Evolutionary conservation across 202 grass and related monocot genomes (phyloP), one percentile per base, ranked within the genome.

Genomic region (Setaria italica): DNA sequence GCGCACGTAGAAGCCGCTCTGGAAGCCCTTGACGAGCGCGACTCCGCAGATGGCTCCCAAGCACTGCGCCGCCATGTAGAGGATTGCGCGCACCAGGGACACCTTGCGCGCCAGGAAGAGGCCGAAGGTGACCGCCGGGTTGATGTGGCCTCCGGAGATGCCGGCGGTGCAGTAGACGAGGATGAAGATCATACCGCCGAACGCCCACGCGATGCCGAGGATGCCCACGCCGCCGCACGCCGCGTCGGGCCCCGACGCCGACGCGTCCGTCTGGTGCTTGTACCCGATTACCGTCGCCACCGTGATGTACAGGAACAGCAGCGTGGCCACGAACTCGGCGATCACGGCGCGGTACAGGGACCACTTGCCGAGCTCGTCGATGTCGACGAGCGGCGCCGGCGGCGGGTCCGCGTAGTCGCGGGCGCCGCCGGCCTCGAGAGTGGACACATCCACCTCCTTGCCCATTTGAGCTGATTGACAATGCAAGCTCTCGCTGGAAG

Each of bases 161-260:
- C 95, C 95, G 20, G 92, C 95, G 72, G 95, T 97, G 95, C 95
- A 97, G 90, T 97, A 97, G 80, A 97, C 95, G 67, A 97, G 95
- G 85, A 97, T 85, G 82, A 97, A 97, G 80, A 97, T 97, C 95
- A 97, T 97, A 78, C 92, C 95, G 21, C 95, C 95, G 80, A 97
- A 97, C 48, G 95, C 92, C 95, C 95, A 94, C n/a, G 95, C 92
- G 79, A 97, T 94, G 59, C 92, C 95, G 41, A 97, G 89, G 57
- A 93, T 80, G 35, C 95, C 95, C 37, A 93, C 95, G 30, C 95
- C 95, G 48, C 75, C 72, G 82, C 95, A 94, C 4, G 83, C 91
- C 9, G 87, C 81, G 76, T 92, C 90, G 1, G 90, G 19, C 7
- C 50, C 56, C 0, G 79, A 70, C 1, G 65, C 78, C 8, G 59